A percentile compares a stretch with the other conserved stretches of the same genome.
These are phyloP conservation scores for Xylaria sp. DNA, from an alignment of 2,329 filamentous ascomycete species.

Conservation along the genomic window DNA sequence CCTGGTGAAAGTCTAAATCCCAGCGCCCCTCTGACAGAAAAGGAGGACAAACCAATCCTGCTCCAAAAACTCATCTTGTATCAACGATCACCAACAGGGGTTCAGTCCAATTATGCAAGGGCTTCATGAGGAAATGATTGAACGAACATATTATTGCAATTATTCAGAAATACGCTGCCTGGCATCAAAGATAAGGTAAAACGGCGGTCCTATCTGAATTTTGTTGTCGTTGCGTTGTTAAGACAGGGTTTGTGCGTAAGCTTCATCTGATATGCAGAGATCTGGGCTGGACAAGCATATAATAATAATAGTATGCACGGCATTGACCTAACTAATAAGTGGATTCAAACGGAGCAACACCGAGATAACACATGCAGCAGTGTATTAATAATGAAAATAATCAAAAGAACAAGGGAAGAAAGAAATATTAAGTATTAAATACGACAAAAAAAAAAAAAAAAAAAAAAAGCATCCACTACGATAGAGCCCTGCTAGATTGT, in stretches of 20 bases:
- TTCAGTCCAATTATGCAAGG: neutral
- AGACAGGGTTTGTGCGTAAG: neutral
- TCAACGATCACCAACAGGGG: neutral
- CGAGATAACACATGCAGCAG: neutral
- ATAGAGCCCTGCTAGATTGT: neutral
- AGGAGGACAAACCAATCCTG: neutral
- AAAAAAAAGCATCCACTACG: slow-evolving; percentile 6
- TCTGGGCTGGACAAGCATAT: slow-evolving; percentile 9
- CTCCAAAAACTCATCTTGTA: neutral
- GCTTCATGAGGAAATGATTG: neutral
- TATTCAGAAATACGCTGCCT: neutral
- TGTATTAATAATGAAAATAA: neutral
- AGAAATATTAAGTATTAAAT: neutral
- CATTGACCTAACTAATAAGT: slow-evolving; percentile 20
- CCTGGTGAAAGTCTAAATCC: neutral
- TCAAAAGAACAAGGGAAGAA: neutral
- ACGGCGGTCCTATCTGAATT: neutral
- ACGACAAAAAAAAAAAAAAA: too few species aligned
- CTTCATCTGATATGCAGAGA: slow-evolving; percentile 19
- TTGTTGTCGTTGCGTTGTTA: slow-evolving; percentile 12
- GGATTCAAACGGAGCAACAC: neutral
- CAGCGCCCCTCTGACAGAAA: neutral
- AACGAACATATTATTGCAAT: neutral
- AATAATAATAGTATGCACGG: slow-evolving; percentile 16
- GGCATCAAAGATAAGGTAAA: slow-evolving; percentile 8